These are phyloP conservation scores for Sclerotinia trifoliorum DNA, from an alignment of 2,329 filamentous ascomycete species.

Conservation along the genomic window DNA sequence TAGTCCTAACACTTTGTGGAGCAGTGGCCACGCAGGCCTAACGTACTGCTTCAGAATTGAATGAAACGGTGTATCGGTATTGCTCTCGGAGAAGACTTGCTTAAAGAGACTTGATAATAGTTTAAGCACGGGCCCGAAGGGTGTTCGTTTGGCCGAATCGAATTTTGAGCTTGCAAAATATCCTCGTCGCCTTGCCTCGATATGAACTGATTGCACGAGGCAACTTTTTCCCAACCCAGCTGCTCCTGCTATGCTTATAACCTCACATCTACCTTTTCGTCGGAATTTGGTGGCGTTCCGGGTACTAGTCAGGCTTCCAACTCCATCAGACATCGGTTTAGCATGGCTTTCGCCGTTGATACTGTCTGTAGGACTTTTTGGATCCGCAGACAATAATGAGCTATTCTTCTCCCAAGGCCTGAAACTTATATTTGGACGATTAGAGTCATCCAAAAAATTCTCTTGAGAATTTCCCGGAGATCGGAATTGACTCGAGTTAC, in stretches of 20 bases:
- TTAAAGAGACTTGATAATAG: slow-evolving; percentile 65
- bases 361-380: slow-evolving; percentile 31
- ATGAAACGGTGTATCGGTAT: slow-evolving; percentile 64
- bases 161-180: slow-evolving; percentile 68
- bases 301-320: slow-evolving; percentile 34
- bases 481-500: slow-evolving; percentile 26
- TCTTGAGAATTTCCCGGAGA: slow-evolving; percentile 30
- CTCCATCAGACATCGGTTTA: slow-evolving; percentile 35
- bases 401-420: slow-evolving; percentile 37
- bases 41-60: slow-evolving; percentile 61
- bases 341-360: slow-evolving; percentile 22
- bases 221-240: slow-evolving; percentile 66
- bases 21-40: slow-evolving; percentile 61
- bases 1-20: slow-evolving; percentile 60
- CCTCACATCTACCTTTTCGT: slow-evolving; percentile 61
- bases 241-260: slow-evolving; percentile 59
- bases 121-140: slow-evolving; percentile 63
- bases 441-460: slow-evolving; percentile 33
- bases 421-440: slow-evolving; percentile 20
- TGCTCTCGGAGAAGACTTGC: slow-evolving; percentile 65
- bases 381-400: slow-evolving; percentile 29
- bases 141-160: slow-evolving; percentile 58
- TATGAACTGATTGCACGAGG: slow-evolving; percentile 61
- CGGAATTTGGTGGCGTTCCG: slow-evolving; percentile 51
- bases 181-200: slow-evolving; percentile 59